Evolutionary conservation across 805 yeast genomes (phyloP).

Genomic region (Ogataea neopini): DNA sequence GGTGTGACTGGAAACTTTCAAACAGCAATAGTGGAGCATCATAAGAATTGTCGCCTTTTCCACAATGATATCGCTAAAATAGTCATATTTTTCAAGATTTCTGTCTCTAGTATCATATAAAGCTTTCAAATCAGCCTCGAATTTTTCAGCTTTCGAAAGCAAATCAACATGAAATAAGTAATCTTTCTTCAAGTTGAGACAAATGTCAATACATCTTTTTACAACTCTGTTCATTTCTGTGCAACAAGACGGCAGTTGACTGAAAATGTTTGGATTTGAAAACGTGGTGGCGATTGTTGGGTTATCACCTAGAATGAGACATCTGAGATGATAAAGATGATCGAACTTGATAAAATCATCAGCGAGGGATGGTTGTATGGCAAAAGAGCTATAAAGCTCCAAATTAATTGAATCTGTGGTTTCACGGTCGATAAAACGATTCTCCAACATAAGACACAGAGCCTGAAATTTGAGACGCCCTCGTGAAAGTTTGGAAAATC

Average conservation of each 20-base stretch:
- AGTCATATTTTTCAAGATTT: conserved; percentile 12
- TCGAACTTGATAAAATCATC: conserved; percentile 13
- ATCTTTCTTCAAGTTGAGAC: conserved; percentile 14
- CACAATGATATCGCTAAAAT: conserved; percentile 8
- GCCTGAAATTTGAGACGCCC: conserved; percentile 22
- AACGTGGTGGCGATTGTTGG: conserved; percentile 13
- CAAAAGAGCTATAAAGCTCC: conserved; percentile 15
- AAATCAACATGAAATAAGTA: conserved; percentile 9
- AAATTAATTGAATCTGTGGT: conserved; percentile 5
- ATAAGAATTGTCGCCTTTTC: conserved; percentile 14
- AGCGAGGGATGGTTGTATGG: conserved; percentile 2
- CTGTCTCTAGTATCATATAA: conserved; percentile 13
- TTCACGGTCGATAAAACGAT: conserved; percentile 11
- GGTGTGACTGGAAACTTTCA: conserved; percentile 15
- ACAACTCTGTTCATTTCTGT: conserved; percentile 9
- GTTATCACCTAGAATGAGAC: conserved; percentile 15
- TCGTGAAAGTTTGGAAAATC: conserved; percentile 11
- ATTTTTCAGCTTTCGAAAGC: conserved; percentile 5
- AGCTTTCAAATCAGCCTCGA: conserved; percentile 12
- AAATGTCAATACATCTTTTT: conserved; percentile 7
- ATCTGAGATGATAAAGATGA: conserved; percentile 16
- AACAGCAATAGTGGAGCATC: conserved; percentile 13
- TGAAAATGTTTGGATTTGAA: not conserved
- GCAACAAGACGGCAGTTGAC: not conserved
- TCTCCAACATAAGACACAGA: conserved; percentile 16